Evolutionary conservation across 31 red algal species (phyloP), one percentile per base, ranked within the genome.

Genomic region (Asparagopsis taxiformis): DNA sequence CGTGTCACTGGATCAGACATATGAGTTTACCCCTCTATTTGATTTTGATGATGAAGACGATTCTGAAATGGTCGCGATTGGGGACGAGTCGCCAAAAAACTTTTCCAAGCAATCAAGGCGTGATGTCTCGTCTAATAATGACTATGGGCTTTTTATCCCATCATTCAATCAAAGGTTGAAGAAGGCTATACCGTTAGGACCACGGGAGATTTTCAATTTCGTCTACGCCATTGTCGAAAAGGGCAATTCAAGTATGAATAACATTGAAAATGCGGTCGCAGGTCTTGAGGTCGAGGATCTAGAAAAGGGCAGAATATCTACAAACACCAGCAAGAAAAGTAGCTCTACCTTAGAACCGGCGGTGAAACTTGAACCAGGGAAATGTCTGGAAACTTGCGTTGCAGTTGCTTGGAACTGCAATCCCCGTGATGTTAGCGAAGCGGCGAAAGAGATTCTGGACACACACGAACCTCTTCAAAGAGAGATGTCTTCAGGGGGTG

Each of bases 361-460:
- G n/a, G n/a, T n/a, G n/a, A 72, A 48, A 34, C 28, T 72, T 2
- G 49, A 29, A 0, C 23, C n/a, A 3, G 68, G 68, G 20, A 54
- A 8, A 7, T 72, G 68, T 31, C 25, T 75, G 5, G 71, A 75
- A 26, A 89, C 85, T 2, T 54, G 48, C 36, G 74, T 80, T 6
- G 64, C 85, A 13, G 73, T 89, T 19, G 85, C 85, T 31, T 89
- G 85, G 85, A 80, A 67, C 34, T 89, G 85, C 53, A 21, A 21
- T 21, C 54, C 54, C 25, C 54, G 54, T 21, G 25, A 29, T n/a
- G 54, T 21, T 7, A 29, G 54, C 54, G 54, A 58, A 29, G 25
- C n/a, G 7, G 21, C 54, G 7, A 58, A 26, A 29, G 20, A 58
- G 5, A 5, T 58, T 7, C 21, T 58, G 6, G 54, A 21, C 8